These are phyloP conservation scores for Pecoramyces ruminantium DNA, from an alignment of 192 early-diverging fungal genomes.

Conservation along the genomic window DNA sequence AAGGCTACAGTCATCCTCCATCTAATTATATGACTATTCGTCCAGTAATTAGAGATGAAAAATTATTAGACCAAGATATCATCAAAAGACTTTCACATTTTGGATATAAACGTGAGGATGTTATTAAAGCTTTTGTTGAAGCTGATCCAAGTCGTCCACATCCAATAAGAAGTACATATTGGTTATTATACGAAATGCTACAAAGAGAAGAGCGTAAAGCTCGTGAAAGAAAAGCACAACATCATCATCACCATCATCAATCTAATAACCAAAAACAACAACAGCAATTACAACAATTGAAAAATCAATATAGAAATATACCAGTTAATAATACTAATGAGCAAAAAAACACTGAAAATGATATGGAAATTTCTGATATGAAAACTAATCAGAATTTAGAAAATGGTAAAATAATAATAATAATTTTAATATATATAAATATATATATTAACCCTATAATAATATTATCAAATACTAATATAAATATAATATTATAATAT, in stretches of 20 bases:
- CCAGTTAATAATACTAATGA: not conserved
- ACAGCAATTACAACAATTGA: not conserved
- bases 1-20: conserved; percentile 41
- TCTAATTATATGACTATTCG: conserved; percentile 49
- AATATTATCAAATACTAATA: no score
- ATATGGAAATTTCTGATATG: not conserved
- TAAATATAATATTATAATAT: no score
- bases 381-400: not conserved
- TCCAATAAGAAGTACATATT: conserved; percentile 29
- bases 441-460: no score
- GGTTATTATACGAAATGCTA: conserved; percentile 30
- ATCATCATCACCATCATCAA: not conserved
- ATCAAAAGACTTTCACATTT: conserved; percentile 19
- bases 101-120: conserved; percentile 21
- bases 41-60: conserved; percentile 15
- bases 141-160: conserved; percentile 5
- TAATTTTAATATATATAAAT: no score
- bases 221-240: not conserved
- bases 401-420: not conserved
- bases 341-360: not conserved
- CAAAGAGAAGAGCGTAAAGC: conserved; percentile 13
- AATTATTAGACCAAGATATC: conserved; percentile 18
- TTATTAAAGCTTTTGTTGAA: conserved; percentile 16
- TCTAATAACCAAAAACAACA: not conserved
- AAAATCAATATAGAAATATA: not conserved